These are phyloP conservation scores for Tephrocybe rancida DNA, from an alignment of 768 basidiomycete species.

Conservation along the genomic window DNA sequence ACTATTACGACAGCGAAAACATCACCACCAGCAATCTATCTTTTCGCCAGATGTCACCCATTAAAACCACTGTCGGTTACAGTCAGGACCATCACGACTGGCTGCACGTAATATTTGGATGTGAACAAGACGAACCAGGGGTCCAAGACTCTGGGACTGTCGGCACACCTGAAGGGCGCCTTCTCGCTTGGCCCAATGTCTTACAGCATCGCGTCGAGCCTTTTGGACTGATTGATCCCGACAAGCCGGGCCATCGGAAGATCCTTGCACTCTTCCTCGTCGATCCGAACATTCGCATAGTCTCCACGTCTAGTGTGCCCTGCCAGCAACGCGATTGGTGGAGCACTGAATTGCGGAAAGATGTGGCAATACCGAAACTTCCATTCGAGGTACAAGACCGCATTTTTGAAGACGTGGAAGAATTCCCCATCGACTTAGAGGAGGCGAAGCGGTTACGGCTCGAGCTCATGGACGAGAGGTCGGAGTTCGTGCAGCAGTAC, in stretches of 20 bases:
- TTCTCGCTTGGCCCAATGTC: slow-evolving; percentile 19
- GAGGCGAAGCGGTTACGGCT: slow-evolving; percentile 25
- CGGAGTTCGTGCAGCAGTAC: slow-evolving; percentile 14
- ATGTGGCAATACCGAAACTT: slow-evolving; percentile 16
- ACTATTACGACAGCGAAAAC: slow-evolving; percentile 23
- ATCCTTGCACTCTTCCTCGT: slow-evolving; percentile 21
- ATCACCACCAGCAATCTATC: slow-evolving; percentile 27
- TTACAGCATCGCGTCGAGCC: slow-evolving; percentile 15
- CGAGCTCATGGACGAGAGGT: slow-evolving; percentile 29
- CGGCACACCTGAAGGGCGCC: slow-evolving; percentile 20
- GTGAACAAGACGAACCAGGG: slow-evolving; percentile 13
- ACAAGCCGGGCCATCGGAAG: slow-evolving; percentile 15
- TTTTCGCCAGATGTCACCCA: slow-evolving; percentile 27
- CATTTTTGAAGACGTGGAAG: slow-evolving; percentile 19
- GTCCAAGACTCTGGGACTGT: slow-evolving; percentile 27
- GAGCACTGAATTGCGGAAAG: slow-evolving; percentile 10
- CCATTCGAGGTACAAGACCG: slow-evolving; percentile 22
- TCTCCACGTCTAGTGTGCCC: slow-evolving; percentile 27
- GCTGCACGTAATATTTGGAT: slow-evolving; percentile 19
- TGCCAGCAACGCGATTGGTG: slow-evolving; percentile 29
- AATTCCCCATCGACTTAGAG: slow-evolving; percentile 22
- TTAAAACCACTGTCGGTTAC: slow-evolving; percentile 1
- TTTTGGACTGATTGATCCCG: slow-evolving; percentile 12
- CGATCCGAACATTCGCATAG: slow-evolving; percentile 22
- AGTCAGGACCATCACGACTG: slow-evolving; percentile 21